These are phyloP conservation scores for Aspergillus novoparasiticus DNA, from an alignment of 2,329 filamentous ascomycete species.

Conservation along the genomic window DNA sequence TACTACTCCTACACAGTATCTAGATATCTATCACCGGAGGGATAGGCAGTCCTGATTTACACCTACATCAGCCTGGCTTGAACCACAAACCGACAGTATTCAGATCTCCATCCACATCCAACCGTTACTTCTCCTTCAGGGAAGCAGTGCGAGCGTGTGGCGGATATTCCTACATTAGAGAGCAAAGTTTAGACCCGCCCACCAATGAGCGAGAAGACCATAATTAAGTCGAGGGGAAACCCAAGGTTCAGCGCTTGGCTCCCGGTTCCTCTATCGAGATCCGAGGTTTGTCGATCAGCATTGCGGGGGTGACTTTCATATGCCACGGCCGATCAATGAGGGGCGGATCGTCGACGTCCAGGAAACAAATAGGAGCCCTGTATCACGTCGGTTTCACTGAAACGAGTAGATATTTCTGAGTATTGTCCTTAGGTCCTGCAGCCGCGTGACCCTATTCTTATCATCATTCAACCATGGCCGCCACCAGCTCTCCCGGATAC, in stretches of 20 bases:
- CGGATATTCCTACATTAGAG: background rate
- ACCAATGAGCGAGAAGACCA: background rate
- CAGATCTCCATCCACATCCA: background rate
- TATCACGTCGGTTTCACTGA: background rate
- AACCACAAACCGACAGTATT: too few relatives aligned
- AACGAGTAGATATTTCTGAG: background rate
- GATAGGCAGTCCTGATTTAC: too few relatives aligned
- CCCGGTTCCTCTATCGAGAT: slow-evolving; percentile 10
- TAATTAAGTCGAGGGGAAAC: background rate
- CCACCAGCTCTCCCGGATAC: background rate
- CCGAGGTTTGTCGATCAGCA: slow-evolving; percentile 23
- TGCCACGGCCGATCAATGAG: slow-evolving; percentile 12
- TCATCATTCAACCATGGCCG: background rate
- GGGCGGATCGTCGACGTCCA: slow-evolving; percentile 33
- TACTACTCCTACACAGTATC: too few relatives aligned
- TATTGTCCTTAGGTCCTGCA: background rate
- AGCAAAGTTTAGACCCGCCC: background rate
- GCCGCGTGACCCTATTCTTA: background rate
- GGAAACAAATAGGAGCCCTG: background rate
- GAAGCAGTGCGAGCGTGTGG: background rate
- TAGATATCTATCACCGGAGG: too few relatives aligned
- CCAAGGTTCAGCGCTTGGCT: background rate
- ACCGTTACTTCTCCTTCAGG: background rate
- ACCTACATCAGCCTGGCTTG: too few relatives aligned
- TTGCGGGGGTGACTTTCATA: slow-evolving; percentile 20